Base-by-base conservation (phyloP, 78 protist genomes). In the Dictyostelium intermedium region DNA sequence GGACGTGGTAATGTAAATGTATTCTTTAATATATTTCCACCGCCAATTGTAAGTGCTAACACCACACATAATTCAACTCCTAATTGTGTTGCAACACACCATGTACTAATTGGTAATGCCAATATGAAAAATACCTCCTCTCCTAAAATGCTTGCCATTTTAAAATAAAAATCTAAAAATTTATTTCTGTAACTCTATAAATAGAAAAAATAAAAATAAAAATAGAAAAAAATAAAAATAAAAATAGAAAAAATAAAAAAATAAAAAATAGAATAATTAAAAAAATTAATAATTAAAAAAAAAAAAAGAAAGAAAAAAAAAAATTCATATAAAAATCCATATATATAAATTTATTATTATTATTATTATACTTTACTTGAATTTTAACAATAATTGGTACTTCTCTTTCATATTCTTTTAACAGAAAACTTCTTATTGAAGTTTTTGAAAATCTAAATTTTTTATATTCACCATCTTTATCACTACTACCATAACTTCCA, bases 371-470 rank as follows among this genome's bases (percentile, higher is more conserved):
- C 35, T 18, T 23, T 70, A 84, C 91, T 30, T 84, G 92, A 53
- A 85, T 73, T 82, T 85, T 85, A 35, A 39, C 10, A 13, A 87
- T 45, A 10, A 87, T 66, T 63, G 93, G 93, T 13, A 87, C 76
- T 45, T 87, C 93, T 87, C 93, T 76, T 63, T 87, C 93, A 60
- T 87, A 87, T 35, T 87, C 93, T 45, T 87, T 60, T 35, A 79
- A 39, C 5, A 87, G 43, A 32, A 79, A 43, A 14, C 45, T 45
- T 79, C 93, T 87, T 9, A 87, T 79, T n/a, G 85, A 16, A 11
- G 84, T 45, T 14, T 76, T 79, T 18, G 93, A 78, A 35, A 87
- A 79, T 79, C 16, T 25, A 11, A 79, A 39, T 13, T 27, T 79
- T 47, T 79, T 79, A n/a, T 10, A 34, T n/a, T 47, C 27, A 47